Evolutionary conservation across 768 basidiomycete species (phyloP), one percentile per base, ranked within the genome.

Genomic region (Leccinum uliginosum): DNA sequence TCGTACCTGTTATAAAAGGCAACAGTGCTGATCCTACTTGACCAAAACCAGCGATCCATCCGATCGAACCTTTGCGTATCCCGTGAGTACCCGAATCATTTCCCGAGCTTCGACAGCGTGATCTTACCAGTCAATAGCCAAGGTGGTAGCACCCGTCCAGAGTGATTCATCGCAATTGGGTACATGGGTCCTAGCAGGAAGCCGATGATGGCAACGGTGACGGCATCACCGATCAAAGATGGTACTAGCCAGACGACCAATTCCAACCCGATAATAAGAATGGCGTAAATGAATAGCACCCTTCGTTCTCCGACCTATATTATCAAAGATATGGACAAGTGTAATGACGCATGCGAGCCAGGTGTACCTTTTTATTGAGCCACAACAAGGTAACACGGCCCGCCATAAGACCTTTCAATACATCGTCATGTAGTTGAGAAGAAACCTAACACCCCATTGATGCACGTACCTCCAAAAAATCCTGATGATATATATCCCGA

Each of bases 1-100:
- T 78, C 2, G 83, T 78, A 23, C 89, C 88, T 1, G 86, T 86
- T 58, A 89, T 77, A 62, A 91, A 89, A 0, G 90, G 89, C 5
- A 91, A 64, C 7, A 87, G 59, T 0, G 89, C 89, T 43, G 83
- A 83, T 17, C 89, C 89, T 3, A 86, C 83, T 65, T 86, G 84
- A 0, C 89, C 88, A 30, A 83, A 78, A 4, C 81, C 83, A 6
- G 83, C 83, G 29, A 86, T 83, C 84, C 84, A 86, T 9, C 85
- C 85, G 34, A 87, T 83, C 11, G 83, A 78, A 23, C 79, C 82
- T 46, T 29, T 48, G 21, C 9, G 30, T 29, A 10, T 3, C 6
- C n/a, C 8, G 38, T 58, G 38, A 60, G 40, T 29, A 17, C 14
- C 32, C 14, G 15, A 4, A 11, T 21, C 47, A 9, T 23, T 17